Evolutionary conservation across 495 filamentous ascomycete species (phyloP).

Genomic region (Collariella sp.): DNA sequence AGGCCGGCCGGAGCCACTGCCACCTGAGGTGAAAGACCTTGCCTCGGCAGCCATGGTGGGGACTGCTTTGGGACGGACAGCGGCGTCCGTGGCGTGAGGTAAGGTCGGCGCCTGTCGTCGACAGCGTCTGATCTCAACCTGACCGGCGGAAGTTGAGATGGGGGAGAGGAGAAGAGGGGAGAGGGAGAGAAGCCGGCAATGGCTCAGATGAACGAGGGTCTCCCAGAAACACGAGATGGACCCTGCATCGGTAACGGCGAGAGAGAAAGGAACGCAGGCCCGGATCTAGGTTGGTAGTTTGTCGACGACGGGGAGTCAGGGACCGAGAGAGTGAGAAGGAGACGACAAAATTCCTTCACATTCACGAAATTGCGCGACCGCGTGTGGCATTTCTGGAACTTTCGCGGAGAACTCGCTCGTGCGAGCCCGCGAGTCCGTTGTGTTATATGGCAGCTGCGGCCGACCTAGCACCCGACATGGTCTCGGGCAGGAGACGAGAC

Average conservation of each 20-base stretch:
- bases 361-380: not conserved
- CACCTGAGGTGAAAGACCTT: conserved; percentile 18
- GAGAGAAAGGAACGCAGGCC: no score
- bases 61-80: conserved; percentile 4
- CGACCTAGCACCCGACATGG: not conserved
- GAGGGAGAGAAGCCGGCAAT: not conserved
- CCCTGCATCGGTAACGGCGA: not conserved
- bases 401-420: no score
- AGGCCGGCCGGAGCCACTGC: conserved; percentile 16
- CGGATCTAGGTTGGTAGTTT: no score
- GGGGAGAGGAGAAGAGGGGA: not conserved
- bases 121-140: not conserved
- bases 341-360: no score
- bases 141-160: no score
- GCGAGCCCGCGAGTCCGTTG: not conserved
- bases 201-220: not conserved
- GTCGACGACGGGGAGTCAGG: not conserved
- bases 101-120: not conserved
- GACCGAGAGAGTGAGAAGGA: not conserved
- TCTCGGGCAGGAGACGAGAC: not conserved
- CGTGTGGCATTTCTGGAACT: not conserved
- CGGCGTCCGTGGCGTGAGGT: conserved; percentile 2
- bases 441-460: conserved; percentile 12
- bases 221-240: not conserved
- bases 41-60: conserved; percentile 23